phyloP scores from a whole-genome alignment of 1,284 basidiomycete genomes.

The Moesziomyces aphidis region DNA sequence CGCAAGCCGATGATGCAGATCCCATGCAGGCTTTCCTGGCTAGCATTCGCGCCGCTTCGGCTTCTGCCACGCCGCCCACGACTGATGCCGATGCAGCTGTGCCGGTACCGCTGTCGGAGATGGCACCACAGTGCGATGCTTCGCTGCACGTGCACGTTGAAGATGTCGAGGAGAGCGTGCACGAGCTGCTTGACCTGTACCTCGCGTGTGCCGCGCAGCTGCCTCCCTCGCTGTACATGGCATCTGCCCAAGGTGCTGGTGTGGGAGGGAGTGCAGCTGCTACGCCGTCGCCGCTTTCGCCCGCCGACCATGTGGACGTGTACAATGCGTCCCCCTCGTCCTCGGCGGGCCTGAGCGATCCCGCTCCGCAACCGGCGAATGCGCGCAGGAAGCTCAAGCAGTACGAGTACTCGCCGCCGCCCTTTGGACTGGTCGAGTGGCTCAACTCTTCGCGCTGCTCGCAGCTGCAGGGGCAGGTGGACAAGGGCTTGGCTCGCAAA shows the following conservation, averaged over 20 bases:
- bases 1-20: neutral
- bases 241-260: neutral
- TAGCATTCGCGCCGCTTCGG: conserved; percentile 22
- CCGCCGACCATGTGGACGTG: conserved; percentile 35
- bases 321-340: conserved; percentile 28
- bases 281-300: conserved; percentile 39
- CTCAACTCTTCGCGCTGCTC: conserved; percentile 29
- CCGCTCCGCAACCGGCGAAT: neutral
- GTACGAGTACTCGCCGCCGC: conserved; percentile 51
- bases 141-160: conserved; percentile 24
- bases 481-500: neutral
- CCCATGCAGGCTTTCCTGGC: conserved; percentile 9
- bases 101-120: conserved; percentile 26
- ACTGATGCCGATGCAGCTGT: neutral
- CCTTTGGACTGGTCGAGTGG: conserved; percentile 46
- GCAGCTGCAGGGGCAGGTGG: conserved; percentile 7
- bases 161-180: conserved; percentile 50
- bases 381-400: conserved; percentile 25
- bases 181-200: conserved; percentile 53
- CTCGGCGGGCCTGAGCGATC: conserved; percentile 15
- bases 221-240: conserved; percentile 37
- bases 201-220: conserved; percentile 26
- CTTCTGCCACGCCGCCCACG: conserved; percentile 10
- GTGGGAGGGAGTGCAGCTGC: conserved; percentile 10
- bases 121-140: conserved; percentile 19